Conservation (phyloP, 192 early-diverging fungal genomes). For the Backusella australiensis region DNA sequence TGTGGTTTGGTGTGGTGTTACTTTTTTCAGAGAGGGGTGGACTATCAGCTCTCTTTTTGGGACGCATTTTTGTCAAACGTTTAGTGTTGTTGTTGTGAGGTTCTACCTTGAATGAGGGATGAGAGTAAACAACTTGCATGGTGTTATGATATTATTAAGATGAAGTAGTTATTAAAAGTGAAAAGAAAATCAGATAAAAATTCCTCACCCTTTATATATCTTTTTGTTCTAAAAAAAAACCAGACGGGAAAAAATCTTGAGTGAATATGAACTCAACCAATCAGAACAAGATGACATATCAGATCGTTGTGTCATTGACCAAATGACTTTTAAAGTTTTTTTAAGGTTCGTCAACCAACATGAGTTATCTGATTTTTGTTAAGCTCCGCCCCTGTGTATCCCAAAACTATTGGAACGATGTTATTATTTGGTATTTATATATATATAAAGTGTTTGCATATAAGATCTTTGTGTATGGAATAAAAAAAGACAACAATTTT, state of each 20-base stretch:
- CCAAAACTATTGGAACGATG: neutral
- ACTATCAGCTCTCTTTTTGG: neutral
- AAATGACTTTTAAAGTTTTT: conserved; percentile 2
- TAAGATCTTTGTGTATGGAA: neutral
- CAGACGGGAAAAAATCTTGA: neutral
- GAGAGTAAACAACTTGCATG: conserved; percentile 5
- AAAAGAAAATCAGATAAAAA: neutral
- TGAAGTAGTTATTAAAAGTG: neutral
- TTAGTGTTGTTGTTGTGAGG: neutral
- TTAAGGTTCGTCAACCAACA: neutral
- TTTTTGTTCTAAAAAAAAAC: neutral
- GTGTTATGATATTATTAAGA: neutral
- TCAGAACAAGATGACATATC: neutral
- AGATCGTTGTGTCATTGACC: conserved; percentile 1
- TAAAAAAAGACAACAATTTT: neutral
- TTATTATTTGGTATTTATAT: neutral
- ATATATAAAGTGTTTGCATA: neutral
- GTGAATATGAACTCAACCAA: neutral
- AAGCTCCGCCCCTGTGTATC: neutral
- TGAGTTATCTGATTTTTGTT: conserved; percentile 1
- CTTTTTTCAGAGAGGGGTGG: neutral
- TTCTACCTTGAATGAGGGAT: neutral
- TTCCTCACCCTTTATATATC: neutral
- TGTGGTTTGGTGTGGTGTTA: neutral
- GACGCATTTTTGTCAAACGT: neutral